Conservation (phyloP, 805 yeast species). For the Ogataea saltuana region DNA sequence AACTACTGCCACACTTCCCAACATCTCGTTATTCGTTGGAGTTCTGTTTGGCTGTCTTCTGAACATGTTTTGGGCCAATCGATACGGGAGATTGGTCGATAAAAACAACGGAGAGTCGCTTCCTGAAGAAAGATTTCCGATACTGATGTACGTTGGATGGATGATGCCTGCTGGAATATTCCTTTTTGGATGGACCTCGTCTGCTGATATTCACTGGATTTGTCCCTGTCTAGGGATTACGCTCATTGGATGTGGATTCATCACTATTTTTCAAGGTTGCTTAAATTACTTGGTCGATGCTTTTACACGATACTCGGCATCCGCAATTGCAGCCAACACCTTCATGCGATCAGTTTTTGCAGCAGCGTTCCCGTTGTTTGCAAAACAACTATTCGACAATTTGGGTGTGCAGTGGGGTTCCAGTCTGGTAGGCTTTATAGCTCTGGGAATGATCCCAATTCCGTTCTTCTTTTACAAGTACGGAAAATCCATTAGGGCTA, state of each 20-base stretch:
- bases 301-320: constrained; percentile 67
- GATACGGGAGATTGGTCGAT: constrained; percentile 14
- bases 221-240: constrained; percentile 59
- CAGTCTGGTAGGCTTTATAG: constrained; percentile 60
- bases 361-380: constrained; percentile 65
- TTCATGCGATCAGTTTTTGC: constrained; percentile 64
- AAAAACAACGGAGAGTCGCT: constrained; percentile 46
- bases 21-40: constrained; percentile 41
- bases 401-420: constrained; percentile 75
- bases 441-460: constrained; percentile 59
- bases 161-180: constrained; percentile 62
- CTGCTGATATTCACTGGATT: constrained; percentile 46
- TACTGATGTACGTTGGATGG: constrained; percentile 54
- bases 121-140: constrained; percentile 61
- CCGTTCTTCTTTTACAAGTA: constrained; percentile 57
- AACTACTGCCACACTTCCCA: constrained; percentile 36
- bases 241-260: constrained; percentile 58
- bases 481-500: constrained; percentile 43
- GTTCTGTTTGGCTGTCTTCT: constrained; percentile 35
- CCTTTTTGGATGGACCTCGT: constrained; percentile 64
- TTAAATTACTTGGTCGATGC: constrained; percentile 71
- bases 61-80: constrained; percentile 35
- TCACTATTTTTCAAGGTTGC: constrained; percentile 67
- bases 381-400: constrained; percentile 51
- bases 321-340: constrained; percentile 46